Evolutionary conservation across 2,329 filamentous ascomycete species (phyloP), one percentile per base, ranked within the genome.

Genomic region (Diaporthe aspalathi): DNA sequence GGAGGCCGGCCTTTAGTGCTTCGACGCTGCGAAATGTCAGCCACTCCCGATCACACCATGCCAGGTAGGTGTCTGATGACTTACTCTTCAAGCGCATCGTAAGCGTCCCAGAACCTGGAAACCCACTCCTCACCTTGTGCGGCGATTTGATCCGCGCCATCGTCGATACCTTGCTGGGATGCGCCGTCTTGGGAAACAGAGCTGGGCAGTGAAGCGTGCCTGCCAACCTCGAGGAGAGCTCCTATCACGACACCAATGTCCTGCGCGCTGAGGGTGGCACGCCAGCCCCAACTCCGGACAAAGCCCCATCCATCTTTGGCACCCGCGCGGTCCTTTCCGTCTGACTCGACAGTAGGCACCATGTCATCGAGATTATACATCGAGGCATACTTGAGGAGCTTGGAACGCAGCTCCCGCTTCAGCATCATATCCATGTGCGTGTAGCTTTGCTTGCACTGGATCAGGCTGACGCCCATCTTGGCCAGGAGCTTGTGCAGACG

Each of bases 381-480:
- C 1, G 94, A 94, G 0, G 95, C 95, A 79, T 97, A 98, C 77
- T 95, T 95, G 24, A 98, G 86, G 1, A 99, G 87, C 72, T 97
- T 94, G 60, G 93, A 90, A 52, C 95, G 91, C 38, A 98, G 83
- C 38, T 94, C 93, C 6, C 94, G 91, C 82, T 98, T 99, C 43
- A 99, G 85, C 81, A 97, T 92, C 91, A 98, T 97, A 81, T 98
- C 95, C 95, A 99, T 98, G 81, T 99, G 96, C 0, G 94, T 94
- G 79, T 98, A 99, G 79, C 91, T 95, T 81, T 98, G 96, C 77
- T 94, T 95, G 83, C 95, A 97, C 82, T 99, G 95, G 6, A 92
- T 92, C 47, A 98, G 85, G 78, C 94, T 97, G 69, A 99, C 93
- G 40, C 96, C 96, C 95, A 99, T 99, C 82, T 98, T 99, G 53